A percentile compares a stretch with the other conserved stretches of the same genome.
Evolutionary conservation across 257 asterid species (phyloP).

Genomic region (Gynochthodes officinalis): DNA sequence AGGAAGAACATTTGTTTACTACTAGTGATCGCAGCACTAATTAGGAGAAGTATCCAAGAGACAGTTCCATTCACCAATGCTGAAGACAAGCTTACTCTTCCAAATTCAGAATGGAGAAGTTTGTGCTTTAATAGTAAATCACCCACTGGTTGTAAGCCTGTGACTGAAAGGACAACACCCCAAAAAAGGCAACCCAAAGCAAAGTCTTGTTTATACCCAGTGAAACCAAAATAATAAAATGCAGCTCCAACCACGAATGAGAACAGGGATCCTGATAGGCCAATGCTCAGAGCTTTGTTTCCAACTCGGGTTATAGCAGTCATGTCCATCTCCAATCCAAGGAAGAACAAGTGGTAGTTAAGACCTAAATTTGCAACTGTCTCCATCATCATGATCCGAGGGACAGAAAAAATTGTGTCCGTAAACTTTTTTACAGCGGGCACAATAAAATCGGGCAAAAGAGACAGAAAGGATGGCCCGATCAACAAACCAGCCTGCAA

Average conservation of each 20-base stretch:
- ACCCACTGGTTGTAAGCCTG: conserved; percentile 24
- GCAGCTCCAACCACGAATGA: conserved; percentile 16
- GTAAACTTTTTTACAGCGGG: not conserved
- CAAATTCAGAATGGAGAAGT: conserved; percentile 29
- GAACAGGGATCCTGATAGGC: conserved; percentile 25
- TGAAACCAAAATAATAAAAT: conserved; percentile 5
- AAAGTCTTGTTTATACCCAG: not conserved
- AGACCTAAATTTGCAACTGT: conserved; percentile 24
- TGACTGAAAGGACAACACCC: conserved; percentile 28
- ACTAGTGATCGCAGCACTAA: conserved; percentile 9
- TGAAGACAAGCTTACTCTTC: conserved; percentile 25
- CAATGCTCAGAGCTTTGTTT: conserved; percentile 21
- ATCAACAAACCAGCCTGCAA: conserved; percentile 21
- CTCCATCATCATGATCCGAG: conserved; percentile 25
- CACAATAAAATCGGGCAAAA: not conserved
- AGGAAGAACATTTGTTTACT: not conserved
- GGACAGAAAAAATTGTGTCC: conserved; percentile 11
- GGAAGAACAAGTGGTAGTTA: conserved; percentile 21
- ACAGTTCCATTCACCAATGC: conserved; percentile 17
- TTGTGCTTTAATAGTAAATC: conserved; percentile 17
- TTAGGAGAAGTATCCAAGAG: conserved; percentile 22
- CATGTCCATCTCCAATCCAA: conserved; percentile 27
- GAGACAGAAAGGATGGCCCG: conserved; percentile 9
- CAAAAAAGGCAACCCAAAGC: conserved; percentile 20
- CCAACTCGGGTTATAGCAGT: conserved; percentile 20